Evolutionary conservation across 2,329 filamentous ascomycete species (phyloP).

Genomic region (Pseudogymnoascus sp.): DNA sequence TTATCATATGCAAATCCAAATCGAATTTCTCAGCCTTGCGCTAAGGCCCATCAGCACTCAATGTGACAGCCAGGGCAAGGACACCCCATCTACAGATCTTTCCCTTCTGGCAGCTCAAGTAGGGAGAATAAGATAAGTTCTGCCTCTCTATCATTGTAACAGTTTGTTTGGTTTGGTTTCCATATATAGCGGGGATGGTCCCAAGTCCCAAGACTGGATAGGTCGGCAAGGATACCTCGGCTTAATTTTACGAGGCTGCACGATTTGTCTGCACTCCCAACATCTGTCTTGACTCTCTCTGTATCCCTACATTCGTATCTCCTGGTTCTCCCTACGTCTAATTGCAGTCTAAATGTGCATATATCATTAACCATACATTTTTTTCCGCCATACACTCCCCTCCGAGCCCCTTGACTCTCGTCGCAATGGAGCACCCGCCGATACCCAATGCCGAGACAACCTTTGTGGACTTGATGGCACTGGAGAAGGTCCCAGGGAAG

Average conservation of each 20-base stretch:
- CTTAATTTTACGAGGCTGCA: not conserved
- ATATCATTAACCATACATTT: not conserved
- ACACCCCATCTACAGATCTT: not conserved
- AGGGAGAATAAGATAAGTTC: not conserved
- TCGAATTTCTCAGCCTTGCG: not conserved
- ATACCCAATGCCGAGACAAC: constrained; percentile 8
- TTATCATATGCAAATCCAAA: constrained; percentile 5
- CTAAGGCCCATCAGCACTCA: not conserved
- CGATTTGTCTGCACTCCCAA: not conserved
- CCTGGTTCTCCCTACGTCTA: not conserved
- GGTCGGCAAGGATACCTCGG: not conserved
- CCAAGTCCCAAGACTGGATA: not conserved
- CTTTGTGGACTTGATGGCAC: constrained; percentile 14
- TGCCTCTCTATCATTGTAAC: not conserved
- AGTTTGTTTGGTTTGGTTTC: not conserved
- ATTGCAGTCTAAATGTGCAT: not conserved
- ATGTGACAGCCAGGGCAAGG: not conserved
- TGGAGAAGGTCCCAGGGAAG: constrained; percentile 11
- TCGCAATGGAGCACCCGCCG: not conserved
- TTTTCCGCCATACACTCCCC: not conserved
- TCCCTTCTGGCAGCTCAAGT: not conserved
- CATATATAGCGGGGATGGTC: not conserved
- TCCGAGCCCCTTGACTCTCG: not conserved
- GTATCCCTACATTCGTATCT: not conserved
- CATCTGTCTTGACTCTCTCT: not conserved